Conservation (phyloP, 495 filamentous ascomycete species). For the Penicillium silybi region DNA sequence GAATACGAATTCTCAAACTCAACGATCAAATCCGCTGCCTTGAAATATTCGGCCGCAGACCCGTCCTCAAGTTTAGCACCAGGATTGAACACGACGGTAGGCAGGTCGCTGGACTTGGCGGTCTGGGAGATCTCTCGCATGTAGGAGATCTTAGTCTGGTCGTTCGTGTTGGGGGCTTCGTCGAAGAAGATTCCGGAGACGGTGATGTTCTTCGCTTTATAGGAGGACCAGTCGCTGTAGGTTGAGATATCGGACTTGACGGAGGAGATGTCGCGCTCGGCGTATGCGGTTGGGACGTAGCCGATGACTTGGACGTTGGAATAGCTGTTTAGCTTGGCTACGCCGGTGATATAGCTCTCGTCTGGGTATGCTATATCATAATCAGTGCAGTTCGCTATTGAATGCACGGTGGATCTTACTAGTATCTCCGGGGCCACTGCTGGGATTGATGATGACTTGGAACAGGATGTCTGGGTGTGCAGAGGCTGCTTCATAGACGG, state of each 20-base stretch:
- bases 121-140: constrained; percentile 26
- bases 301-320: constrained; percentile 43
- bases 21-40: constrained; percentile 18
- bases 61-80: constrained; percentile 12
- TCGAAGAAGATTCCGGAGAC: constrained; percentile 50
- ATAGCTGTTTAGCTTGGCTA: constrained; percentile 38
- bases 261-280: constrained; percentile 17
- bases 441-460: constrained; percentile 46
- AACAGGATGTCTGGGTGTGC: constrained; percentile 32
- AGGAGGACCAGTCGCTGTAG: constrained; percentile 39
- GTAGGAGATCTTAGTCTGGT: constrained; percentile 24
- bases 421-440: constrained; percentile 40
- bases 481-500: constrained; percentile 33
- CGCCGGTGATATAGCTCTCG: constrained; percentile 26
- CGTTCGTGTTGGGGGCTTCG: constrained; percentile 32
- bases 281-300: constrained; percentile 43
- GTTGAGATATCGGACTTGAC: constrained; percentile 36
- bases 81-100: constrained; percentile 19
- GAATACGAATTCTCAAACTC: constrained; percentile 22
- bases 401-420: constrained; percentile 1
- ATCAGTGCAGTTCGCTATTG: too few relatives aligned
- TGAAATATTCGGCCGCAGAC: constrained; percentile 12
- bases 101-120: constrained; percentile 13
- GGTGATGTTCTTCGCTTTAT: constrained; percentile 25
- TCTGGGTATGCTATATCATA: constrained; percentile 18